Evolutionary conservation across 345 rosid species (phyloP), one percentile per base, ranked within the genome.

Genomic region (Cardamine chenopodiifolia): DNA sequence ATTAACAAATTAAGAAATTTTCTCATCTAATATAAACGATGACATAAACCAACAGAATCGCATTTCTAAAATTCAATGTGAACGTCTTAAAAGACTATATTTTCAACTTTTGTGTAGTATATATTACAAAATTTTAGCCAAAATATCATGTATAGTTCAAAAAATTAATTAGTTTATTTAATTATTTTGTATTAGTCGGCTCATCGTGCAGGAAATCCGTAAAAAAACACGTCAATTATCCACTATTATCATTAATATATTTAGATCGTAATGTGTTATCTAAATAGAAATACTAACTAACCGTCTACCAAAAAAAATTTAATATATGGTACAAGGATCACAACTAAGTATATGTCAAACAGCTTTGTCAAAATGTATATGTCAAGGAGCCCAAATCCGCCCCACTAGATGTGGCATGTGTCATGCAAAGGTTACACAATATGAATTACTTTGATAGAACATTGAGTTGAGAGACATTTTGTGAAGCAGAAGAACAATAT

Each of bases 401-500:
- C 18, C 6, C 7, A 37, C 29, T 35, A 20, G 3, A 60, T 61
- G 32, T 61, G 49, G 47, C 7, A 37, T 61, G 7, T 60, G 12
- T 19, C 64, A 19, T 37, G 18, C 32, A 66, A 42, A 55, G 29
- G 28, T 42, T n/a, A 55, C 35, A 39, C 32, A 74, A 74, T 39
- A 62, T 72, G 32, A 53, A 52, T 53, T 29, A 62, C 42, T 72
- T 53, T 19, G 39, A 18, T 40, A 59, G 60, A 59, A 39, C 34
- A 39, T 3, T 37, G 49, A 54, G 39, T 44, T 62, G 42, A 62
- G 19, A 12, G 57, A 40, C 23, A 68, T 54, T 76, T 57, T 50
- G 29, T 39, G 53, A 74, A 45, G 39, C 67, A 66, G 53, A 58
- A 37, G 53, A 57, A 25, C 32, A 0, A n/a, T 65, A n/a, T 65